phyloP scores from a whole-genome alignment of 345 rosid genomes.

The Eucalyptus urophylla region DNA sequence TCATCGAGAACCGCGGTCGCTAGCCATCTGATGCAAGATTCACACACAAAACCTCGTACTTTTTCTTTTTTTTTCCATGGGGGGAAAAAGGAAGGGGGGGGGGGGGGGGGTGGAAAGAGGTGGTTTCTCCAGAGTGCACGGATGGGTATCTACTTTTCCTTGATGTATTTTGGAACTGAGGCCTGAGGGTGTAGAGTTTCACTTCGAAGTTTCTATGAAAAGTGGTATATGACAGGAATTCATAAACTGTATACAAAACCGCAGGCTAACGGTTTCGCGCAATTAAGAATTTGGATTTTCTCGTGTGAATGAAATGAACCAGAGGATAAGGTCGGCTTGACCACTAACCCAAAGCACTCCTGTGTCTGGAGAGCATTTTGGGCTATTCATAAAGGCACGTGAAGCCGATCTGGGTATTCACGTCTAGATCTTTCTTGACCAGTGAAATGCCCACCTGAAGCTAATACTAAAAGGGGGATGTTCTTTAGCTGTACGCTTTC shows the following conservation, averaged over 20 bases:
- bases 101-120: accelerated
- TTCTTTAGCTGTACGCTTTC: neutral
- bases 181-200: neutral
- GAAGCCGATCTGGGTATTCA: neutral
- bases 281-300: neutral
- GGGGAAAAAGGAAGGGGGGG: neutral
- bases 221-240: neutral
- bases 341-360: neutral
- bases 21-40: neutral
- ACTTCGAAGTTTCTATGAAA: neutral
- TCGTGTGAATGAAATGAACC: neutral
- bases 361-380: neutral
- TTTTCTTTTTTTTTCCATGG: neutral
- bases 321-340: neutral
- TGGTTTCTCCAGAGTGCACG: neutral
- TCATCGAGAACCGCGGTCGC: neutral
- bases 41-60: neutral
- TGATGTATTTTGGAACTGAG: neutral
- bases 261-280: neutral
- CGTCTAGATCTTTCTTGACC: neutral
- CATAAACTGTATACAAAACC: neutral
- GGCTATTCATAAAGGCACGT: neutral
- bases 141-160: neutral
- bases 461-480: neutral
- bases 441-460: neutral